These are phyloP conservation scores for Trichoderma sp. DNA, from an alignment of 2,329 filamentous ascomycete species.

Conservation along the genomic window DNA sequence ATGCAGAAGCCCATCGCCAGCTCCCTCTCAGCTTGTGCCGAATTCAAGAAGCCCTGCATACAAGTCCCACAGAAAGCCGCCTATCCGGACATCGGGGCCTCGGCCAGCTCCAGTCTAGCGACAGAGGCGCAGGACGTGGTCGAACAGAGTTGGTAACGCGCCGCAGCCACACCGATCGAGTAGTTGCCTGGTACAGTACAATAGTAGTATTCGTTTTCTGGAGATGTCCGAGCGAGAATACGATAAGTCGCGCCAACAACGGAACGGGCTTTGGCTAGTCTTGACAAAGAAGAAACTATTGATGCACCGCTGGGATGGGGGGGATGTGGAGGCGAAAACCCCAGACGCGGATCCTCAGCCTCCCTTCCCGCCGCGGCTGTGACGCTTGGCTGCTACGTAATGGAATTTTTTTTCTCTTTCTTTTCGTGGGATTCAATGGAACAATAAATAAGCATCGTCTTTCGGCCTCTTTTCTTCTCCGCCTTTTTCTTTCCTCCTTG, in stretches of 20 bases:
- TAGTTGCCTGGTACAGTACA: too few relatives aligned
- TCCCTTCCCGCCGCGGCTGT: conserved; percentile 10
- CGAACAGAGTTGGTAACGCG: conserved; percentile 4
- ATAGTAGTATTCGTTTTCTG: background rate
- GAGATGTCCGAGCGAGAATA: background rate
- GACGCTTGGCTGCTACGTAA: conserved; percentile 17
- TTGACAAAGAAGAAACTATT: background rate
- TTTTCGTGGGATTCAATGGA: background rate
- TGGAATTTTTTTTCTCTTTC: background rate
- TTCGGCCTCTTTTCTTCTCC: background rate
- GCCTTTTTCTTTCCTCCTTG: background rate
- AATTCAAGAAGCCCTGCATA: background rate
- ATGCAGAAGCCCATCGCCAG: background rate
- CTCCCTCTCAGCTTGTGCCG: background rate
- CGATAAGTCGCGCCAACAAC: background rate
- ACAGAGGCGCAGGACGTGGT: conserved; percentile 8
- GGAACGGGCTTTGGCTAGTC: background rate
- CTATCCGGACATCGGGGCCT: background rate
- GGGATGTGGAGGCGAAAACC: background rate
- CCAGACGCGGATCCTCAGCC: conserved; percentile 9
- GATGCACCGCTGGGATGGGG: background rate
- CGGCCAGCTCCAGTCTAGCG: background rate
- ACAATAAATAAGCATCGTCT: background rate
- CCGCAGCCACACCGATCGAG: conserved; percentile 12
- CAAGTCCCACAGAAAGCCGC: conserved; percentile 6